These are phyloP conservation scores for Dendrobium chrysotoxum DNA, from an alignment of 106 monocot species.

Conservation along the genomic window DNA sequence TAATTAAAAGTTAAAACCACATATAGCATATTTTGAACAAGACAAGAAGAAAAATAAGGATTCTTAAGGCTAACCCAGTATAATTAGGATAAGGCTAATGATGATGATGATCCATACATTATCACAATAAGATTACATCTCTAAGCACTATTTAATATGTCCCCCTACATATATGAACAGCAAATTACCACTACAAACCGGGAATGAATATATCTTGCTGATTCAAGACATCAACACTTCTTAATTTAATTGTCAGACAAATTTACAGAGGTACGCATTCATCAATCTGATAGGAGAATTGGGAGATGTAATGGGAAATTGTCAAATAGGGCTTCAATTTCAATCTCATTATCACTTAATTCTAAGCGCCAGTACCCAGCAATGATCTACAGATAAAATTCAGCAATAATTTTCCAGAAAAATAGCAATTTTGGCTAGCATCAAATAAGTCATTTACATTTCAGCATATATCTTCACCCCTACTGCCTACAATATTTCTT, in stretches of 20 bases:
- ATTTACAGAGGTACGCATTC: too few relatives aligned
- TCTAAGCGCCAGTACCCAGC: too few relatives aligned
- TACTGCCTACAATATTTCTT: too few relatives aligned
- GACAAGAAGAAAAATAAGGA: background rate
- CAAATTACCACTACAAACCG: background rate
- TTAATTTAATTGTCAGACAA: too few relatives aligned
- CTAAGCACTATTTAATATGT: background rate
- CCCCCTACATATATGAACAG: too few relatives aligned
- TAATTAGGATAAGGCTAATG: background rate
- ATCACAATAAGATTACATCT: background rate
- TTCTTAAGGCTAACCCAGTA: background rate
- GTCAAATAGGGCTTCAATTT: background rate
- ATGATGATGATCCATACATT: background rate
- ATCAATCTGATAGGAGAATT: background rate
- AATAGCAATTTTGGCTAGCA: too few relatives aligned
- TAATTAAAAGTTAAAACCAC: background rate
- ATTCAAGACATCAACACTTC: too few relatives aligned
- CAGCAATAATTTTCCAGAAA: too few relatives aligned
- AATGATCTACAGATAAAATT: too few relatives aligned
- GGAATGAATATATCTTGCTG: background rate
- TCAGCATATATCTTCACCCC: too few relatives aligned
- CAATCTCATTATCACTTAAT: background rate
- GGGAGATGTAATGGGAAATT: background rate
- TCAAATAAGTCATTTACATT: too few relatives aligned
- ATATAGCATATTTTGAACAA: background rate